phyloP scores from a whole-genome alignment of 371 early-diverging fungal species.

The Enteropsectra breve region DNA sequence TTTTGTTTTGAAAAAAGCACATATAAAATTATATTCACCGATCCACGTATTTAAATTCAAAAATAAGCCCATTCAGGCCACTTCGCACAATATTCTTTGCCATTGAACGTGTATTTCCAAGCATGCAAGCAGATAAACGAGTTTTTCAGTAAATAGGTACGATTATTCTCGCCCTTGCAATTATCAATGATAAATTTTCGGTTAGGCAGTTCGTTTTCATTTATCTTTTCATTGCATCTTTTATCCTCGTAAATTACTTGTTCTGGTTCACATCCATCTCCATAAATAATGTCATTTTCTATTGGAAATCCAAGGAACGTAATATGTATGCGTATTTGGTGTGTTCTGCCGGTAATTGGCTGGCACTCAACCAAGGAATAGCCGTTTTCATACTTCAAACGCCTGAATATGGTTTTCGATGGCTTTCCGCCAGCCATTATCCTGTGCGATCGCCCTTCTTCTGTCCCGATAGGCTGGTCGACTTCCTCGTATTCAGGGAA shows the following conservation, averaged over 20 bases:
- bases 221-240: neutral
- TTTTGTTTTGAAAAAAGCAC: no score
- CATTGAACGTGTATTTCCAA: constrained; percentile 53
- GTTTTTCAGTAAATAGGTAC: constrained; percentile 40
- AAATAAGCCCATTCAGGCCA: constrained; percentile 54
- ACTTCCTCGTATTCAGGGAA: constrained; percentile 50
- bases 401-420: constrained; percentile 50
- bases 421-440: constrained; percentile 50
- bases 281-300: constrained; percentile 70
- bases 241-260: neutral
- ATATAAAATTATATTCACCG: no score
- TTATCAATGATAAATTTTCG: constrained; percentile 43
- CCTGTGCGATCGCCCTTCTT: constrained; percentile 30
- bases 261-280: constrained; percentile 2
- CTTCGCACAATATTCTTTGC: constrained; percentile 45
- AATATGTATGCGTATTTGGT: constrained; percentile 95
- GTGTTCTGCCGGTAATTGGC: constrained; percentile 89
- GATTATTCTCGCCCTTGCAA: constrained; percentile 50
- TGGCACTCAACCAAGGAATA: constrained; percentile 62
- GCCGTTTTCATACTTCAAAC: constrained; percentile 34
- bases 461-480: constrained; percentile 37
- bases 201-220: constrained; percentile 1
- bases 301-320: constrained; percentile 85
- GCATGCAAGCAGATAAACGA: constrained; percentile 58
- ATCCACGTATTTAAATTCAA: no score